Base-by-base conservation (phyloP, 306 rosid species). In the Astragalus glycyphyllos region DNA sequence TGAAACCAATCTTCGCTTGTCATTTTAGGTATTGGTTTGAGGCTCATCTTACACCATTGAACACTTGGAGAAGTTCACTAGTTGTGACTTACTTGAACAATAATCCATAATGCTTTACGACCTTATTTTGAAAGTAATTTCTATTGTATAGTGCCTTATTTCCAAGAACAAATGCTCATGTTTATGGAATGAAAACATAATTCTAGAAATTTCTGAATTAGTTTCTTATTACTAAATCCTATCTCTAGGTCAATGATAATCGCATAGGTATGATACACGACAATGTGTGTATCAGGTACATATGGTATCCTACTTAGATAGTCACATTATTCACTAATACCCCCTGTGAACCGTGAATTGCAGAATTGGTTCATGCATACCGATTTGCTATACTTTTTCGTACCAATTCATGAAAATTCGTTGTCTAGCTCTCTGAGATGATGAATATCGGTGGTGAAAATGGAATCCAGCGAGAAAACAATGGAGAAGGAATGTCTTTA, bases 81-180 rank as follows among this genome's bases (percentile, higher is more conserved):
- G 8, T 14, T 57, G 55, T 26, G 48, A 42, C 57, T 42, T 15
- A 57, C 54, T 15, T 56, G 65, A 56, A 70, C 65, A 12, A 44
- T 31, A 44, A 35, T 29, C 15, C 31, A 35, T 3, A 41, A 41
- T 73, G 37, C 16, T 26, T 26, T 26, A 26, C 3, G 31, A 3
- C 31, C 63, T 51, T 23, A 38, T 37, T 15, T 38, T 14, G 17
- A 48, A 40, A 12, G 74, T 9, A 10, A 26, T 23, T 55, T 49
- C 42, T 69, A 54, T 40, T 7, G 6, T 20, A 15, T 13, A 29
- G 65, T 41, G 65, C 44, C 49, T n/a, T 69, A 26, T 34, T 40
- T 62, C 20, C 31, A 54, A 34, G n/a, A 38, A 72, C 16, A 38
- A 38, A 3, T 49, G 9, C 31, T 60, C 61, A n/a, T 11, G 2